Conservation (phyloP, 1,139 yeast genomes). For the Yamadazyma membranifaciens region DNA sequence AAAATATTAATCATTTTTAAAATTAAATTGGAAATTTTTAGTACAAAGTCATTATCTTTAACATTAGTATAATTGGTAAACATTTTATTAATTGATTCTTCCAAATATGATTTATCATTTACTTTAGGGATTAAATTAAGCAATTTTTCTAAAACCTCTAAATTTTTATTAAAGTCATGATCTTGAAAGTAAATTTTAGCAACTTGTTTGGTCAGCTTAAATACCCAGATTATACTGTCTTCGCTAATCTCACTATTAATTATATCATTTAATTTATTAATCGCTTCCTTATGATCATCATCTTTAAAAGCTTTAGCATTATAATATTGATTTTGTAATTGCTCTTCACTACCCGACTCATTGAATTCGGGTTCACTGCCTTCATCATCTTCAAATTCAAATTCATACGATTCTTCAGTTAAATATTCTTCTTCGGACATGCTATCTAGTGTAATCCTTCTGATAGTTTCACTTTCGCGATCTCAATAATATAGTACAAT, state of each 20-base stretch:
- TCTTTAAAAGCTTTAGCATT: constrained; percentile 63
- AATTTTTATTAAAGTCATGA: constrained; percentile 32
- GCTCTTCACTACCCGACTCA: constrained; percentile 19
- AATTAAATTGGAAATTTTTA: constrained; percentile 28
- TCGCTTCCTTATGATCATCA: constrained; percentile 51
- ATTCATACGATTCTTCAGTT: constrained; percentile 65
- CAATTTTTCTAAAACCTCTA: constrained; percentile 26
- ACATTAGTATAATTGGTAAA: constrained; percentile 44
- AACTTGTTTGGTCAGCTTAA: constrained; percentile 65
- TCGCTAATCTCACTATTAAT: constrained; percentile 21
- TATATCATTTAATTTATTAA: constrained; percentile 40
- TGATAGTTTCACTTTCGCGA: background rate
- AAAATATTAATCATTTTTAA: constrained; percentile 19
- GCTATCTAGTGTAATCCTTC: background rate
- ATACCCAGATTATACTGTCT: constrained; percentile 39
- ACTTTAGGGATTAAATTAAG: constrained; percentile 25
- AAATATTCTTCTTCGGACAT: constrained; percentile 59
- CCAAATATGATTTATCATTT: constrained; percentile 49
- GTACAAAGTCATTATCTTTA: constrained; percentile 26
- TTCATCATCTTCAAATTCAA: constrained; percentile 63
- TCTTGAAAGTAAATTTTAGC: constrained; percentile 51
- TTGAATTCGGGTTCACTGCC: constrained; percentile 28
- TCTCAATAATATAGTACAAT: no score
- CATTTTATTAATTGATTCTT: constrained; percentile 59
- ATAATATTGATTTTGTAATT: constrained; percentile 48